Evolutionary conservation across 2,329 filamentous ascomycete genomes (phyloP).

Genomic region (Basipetospora sp.): DNA sequence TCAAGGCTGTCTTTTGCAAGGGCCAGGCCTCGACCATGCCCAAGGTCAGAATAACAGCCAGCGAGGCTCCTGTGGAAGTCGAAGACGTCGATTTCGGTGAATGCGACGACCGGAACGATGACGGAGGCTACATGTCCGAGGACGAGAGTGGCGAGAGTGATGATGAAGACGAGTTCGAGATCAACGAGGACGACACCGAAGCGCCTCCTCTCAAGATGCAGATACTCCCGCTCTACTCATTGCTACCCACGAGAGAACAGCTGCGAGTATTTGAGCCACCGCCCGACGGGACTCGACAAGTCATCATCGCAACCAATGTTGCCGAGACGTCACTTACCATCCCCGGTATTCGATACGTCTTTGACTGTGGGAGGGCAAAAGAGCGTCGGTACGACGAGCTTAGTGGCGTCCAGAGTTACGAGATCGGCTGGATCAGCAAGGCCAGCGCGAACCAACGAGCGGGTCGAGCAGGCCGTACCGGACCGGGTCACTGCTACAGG

Average conservation of each 20-base stretch:
- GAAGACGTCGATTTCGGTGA: conserved; percentile 78
- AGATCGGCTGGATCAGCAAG: conserved; percentile 94
- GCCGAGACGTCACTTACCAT: conserved; percentile 96
- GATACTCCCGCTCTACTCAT: conserved; percentile 83
- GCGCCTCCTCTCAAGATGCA: conserved; percentile 60
- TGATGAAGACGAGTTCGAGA: conserved; percentile 50
- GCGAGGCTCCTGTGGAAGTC: conserved; percentile 63
- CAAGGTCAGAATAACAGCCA: conserved; percentile 61
- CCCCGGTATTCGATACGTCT: conserved; percentile 85
- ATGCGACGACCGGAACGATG: conserved; percentile 35
- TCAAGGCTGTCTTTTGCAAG: conserved; percentile 54
- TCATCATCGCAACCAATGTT: conserved; percentile 89
- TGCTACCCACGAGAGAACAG: conserved; percentile 81
- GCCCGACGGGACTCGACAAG: conserved; percentile 67
- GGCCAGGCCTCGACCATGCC: conserved; percentile 42
- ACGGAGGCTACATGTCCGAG: conserved; percentile 6
- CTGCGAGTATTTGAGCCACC: conserved; percentile 75
- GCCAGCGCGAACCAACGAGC: conserved; percentile 83
- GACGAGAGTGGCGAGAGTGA: conserved; percentile 32
- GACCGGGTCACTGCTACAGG: conserved; percentile 87
- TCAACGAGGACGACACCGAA: conserved; percentile 46
- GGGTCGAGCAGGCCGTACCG: conserved; percentile 88
- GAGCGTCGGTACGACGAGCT: conserved; percentile 77
- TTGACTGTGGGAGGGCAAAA: conserved; percentile 84
- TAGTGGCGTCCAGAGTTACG: conserved; percentile 88